Percentiles rank a stretch among this genome's conserved stretches.
Conservation (phyloP, 2,329 filamentous ascomycete genomes). For the Xylariaceae sp. region DNA sequence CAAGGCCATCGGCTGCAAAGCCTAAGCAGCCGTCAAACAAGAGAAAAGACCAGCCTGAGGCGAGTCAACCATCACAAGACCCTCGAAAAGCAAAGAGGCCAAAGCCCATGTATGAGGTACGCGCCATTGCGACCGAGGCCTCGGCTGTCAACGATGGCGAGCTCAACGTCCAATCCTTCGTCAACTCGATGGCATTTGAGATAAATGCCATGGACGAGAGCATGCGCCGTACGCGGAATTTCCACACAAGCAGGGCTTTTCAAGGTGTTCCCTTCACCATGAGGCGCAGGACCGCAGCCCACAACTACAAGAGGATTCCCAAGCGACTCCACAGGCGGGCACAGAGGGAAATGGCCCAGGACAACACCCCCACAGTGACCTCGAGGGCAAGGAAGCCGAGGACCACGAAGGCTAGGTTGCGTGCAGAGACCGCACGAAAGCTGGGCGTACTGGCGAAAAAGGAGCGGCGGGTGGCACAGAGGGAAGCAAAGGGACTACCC, state of each 20-base stretch:
- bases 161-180: constrained; percentile 78
- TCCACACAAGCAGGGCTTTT: constrained; percentile 69
- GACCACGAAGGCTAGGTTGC: constrained; percentile 55
- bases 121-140: constrained; percentile 48
- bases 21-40: constrained; percentile 17
- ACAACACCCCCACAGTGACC: constrained; percentile 83
- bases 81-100: constrained; percentile 39
- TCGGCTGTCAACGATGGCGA: constrained; percentile 63
- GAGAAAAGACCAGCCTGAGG: constrained; percentile 26
- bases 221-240: constrained; percentile 68
- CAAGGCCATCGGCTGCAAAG: constrained; percentile 3
- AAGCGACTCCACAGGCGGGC: constrained; percentile 69
- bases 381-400: constrained; percentile 58
- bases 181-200: constrained; percentile 83
- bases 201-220: constrained; percentile 80
- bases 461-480: constrained; percentile 33
- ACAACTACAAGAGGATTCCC: constrained; percentile 89
- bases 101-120: constrained; percentile 41
- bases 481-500: constrained; percentile 18
- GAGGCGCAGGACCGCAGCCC: constrained; percentile 84
- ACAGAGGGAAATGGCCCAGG: constrained; percentile 71
- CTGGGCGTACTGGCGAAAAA: constrained; percentile 60
- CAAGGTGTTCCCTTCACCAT: constrained; percentile 84
- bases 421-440: constrained; percentile 72
- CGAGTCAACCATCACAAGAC: constrained; percentile 23